These are phyloP conservation scores for Pascua sp. DNA, from an alignment of 1,284 basidiomycete species.

Conservation along the genomic window DNA sequence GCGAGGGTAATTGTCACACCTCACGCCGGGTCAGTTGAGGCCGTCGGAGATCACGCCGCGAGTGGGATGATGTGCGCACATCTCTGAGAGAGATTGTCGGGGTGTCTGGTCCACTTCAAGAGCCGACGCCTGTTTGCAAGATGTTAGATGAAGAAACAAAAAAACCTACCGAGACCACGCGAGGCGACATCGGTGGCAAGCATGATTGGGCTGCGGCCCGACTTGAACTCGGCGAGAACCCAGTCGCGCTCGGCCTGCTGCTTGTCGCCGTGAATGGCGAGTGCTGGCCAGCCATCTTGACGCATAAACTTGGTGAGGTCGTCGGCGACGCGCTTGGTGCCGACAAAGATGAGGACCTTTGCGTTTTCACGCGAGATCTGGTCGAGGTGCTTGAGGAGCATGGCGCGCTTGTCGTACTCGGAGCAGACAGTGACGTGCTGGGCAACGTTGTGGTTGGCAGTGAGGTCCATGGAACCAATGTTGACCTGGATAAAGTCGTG, in stretches of 20 bases:
- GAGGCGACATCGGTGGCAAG: conserved; percentile 98
- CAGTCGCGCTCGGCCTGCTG: conserved; percentile 90
- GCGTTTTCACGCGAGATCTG: conserved; percentile 94
- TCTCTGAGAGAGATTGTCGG: neutral
- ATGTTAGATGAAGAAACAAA: conserved; percentile 27
- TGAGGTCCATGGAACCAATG: conserved; percentile 97
- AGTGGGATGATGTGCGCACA: neutral
- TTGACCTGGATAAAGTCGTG: conserved; percentile 97
- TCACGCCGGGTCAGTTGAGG: conserved; percentile 7
- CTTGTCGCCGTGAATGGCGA: conserved; percentile 99
- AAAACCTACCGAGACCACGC: conserved; percentile 95
- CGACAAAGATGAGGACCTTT: conserved; percentile 98
- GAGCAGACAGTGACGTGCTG: conserved; percentile 96
- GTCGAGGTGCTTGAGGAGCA: conserved; percentile 95
- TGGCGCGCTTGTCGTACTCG: conserved; percentile 95
- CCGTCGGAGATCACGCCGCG: conserved; percentile 17
- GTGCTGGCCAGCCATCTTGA: conserved; percentile 96
- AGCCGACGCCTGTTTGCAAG: conserved; percentile 25
- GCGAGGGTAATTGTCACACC: conserved; percentile 8
- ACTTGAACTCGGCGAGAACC: conserved; percentile 98
- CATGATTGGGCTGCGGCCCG: conserved; percentile 93
- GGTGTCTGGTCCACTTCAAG: conserved; percentile 9
- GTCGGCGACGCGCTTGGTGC: conserved; percentile 95
- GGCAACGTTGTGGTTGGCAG: conserved; percentile 96
- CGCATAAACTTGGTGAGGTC: conserved; percentile 96